These are phyloP conservation scores for Capronia americana DNA, from an alignment of 2,329 filamentous ascomycete species.

Conservation along the genomic window DNA sequence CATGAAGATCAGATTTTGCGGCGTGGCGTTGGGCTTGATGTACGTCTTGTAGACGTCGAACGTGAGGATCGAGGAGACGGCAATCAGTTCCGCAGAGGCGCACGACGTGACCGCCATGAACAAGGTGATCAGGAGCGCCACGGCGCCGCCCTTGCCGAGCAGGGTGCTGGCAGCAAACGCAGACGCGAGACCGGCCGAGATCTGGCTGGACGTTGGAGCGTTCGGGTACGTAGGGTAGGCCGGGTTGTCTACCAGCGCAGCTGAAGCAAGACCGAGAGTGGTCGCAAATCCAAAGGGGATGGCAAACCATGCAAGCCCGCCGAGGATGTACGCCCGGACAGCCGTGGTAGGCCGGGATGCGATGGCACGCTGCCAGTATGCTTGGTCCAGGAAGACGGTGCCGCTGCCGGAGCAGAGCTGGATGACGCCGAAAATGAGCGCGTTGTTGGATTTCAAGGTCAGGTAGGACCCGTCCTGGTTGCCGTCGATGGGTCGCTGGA, in stretches of 20 bases:
- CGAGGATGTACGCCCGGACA: conserved; percentile 49
- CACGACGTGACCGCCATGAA: conserved; percentile 71
- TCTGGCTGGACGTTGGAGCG: conserved; percentile 35
- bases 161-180: conserved; percentile 40
- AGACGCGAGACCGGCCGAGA: conserved; percentile 40
- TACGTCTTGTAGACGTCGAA: conserved; percentile 90
- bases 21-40: conserved; percentile 76
- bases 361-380: conserved; percentile 57
- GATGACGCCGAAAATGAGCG: conserved; percentile 54
- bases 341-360: conserved; percentile 47
- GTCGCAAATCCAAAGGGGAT: conserved; percentile 57
- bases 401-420: conserved; percentile 49
- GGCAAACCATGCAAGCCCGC: conserved; percentile 57
- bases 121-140: conserved; percentile 40
- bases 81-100: conserved; percentile 81
- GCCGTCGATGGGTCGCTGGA: conserved; percentile 56
- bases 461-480: conserved; percentile 62
- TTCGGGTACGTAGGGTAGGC: conserved; percentile 50
- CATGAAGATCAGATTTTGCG: conserved; percentile 77
- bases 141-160: conserved; percentile 41
- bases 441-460: conserved; percentile 59
- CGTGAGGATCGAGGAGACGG: conserved; percentile 84
- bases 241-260: conserved; percentile 52
- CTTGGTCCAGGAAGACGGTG: conserved; percentile 50
- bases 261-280: conserved; percentile 54